phyloP scores from a whole-genome alignment of 2,329 filamentous ascomycete genomes.

The Aspergillus sp. region DNA sequence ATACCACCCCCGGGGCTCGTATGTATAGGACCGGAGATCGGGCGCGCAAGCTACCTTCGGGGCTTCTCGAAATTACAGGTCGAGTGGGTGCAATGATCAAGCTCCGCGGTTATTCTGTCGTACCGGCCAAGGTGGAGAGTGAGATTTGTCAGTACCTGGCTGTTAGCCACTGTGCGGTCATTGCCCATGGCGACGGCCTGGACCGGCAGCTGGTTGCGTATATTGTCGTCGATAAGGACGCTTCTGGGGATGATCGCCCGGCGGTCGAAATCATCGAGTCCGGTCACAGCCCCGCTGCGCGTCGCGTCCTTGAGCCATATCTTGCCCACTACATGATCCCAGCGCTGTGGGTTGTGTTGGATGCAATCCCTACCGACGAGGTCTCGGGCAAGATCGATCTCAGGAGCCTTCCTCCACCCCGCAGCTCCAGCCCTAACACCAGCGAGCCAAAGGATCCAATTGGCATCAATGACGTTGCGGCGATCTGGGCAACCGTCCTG shows the following conservation, averaged over 20 bases:
- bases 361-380: slow-evolving; percentile 63
- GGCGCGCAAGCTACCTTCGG: slow-evolving; percentile 58
- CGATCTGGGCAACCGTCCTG: slow-evolving; percentile 63
- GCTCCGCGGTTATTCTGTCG: slow-evolving; percentile 68
- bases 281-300: slow-evolving; percentile 61
- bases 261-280: slow-evolving; percentile 59
- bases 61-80: slow-evolving; percentile 65
- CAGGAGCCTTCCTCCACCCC: slow-evolving; percentile 61
- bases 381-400: slow-evolving; percentile 74
- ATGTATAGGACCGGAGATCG: slow-evolving; percentile 71
- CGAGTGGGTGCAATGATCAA: slow-evolving; percentile 75
- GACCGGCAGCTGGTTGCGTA: slow-evolving; percentile 71
- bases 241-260: slow-evolving; percentile 46
- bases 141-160: slow-evolving; percentile 62
- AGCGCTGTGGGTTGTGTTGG: slow-evolving; percentile 64
- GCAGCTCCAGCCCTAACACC: slow-evolving; percentile 39
- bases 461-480: slow-evolving; percentile 57
- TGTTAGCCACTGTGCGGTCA: slow-evolving; percentile 62
- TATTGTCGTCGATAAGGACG: slow-evolving; percentile 58
- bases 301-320: slow-evolving; percentile 55
- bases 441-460: slow-evolving; percentile 50
- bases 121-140: slow-evolving; percentile 67
- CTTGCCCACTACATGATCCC: slow-evolving; percentile 81
- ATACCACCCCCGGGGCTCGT: slow-evolving; percentile 49
- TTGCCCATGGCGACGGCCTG: slow-evolving; percentile 66